phyloP scores from a whole-genome alignment of 2,329 filamentous ascomycete genomes.

The Hymenoscyphus salicellus region DNA sequence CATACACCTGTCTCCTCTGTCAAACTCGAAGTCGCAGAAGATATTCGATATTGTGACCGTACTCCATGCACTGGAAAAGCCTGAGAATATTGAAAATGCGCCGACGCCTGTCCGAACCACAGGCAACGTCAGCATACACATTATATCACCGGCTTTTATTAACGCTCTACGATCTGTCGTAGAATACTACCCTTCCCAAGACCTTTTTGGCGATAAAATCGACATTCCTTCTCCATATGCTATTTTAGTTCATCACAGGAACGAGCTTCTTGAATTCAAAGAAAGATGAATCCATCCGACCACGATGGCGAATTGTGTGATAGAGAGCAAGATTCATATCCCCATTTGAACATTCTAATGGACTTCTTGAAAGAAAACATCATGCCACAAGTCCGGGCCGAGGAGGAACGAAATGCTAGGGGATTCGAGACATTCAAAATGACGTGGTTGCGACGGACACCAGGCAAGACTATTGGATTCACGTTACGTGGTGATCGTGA shows the following conservation, averaged over 20 bases:
- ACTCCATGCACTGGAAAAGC: background rate
- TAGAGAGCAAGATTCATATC: background rate
- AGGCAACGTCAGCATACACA: slow-evolving; percentile 9
- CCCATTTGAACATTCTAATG: background rate
- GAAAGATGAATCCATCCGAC: background rate
- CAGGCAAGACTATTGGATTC: no score
- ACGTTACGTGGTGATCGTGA: no score
- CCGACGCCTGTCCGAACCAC: background rate
- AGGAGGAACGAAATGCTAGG: no score
- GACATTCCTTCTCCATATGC: slow-evolving; percentile 37
- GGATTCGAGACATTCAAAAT: no score
- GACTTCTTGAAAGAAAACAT: background rate
- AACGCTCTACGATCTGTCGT: slow-evolving; percentile 22
- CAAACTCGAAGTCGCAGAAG: background rate
- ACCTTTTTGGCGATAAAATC: slow-evolving; percentile 12
- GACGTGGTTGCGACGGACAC: no score
- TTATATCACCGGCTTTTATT: slow-evolving; percentile 18
- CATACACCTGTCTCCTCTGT: no score
- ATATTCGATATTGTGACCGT: slow-evolving; percentile 6
- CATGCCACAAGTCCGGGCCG: no score
- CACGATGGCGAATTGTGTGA: background rate
- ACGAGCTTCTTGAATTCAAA: slow-evolving; percentile 18
- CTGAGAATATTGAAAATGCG: background rate
- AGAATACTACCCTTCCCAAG: slow-evolving; percentile 21
- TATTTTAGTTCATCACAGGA: slow-evolving; percentile 35